phyloP scores from a whole-genome alignment of 129 eudicot species.

The Gnaphalium uliginosum region DNA sequence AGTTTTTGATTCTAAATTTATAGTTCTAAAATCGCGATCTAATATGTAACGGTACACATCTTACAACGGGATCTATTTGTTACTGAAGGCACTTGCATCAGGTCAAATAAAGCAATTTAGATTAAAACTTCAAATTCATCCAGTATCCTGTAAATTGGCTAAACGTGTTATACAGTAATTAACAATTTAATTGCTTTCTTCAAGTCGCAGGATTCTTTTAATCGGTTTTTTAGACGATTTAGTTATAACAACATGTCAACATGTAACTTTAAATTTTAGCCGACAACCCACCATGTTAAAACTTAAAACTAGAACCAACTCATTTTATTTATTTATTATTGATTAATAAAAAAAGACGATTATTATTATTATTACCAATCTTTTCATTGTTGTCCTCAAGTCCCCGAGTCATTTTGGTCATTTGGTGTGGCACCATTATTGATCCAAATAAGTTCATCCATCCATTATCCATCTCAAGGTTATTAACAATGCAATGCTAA shows the following conservation, averaged over 20 bases:
- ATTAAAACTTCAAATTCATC: too few species aligned
- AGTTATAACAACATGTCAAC: background rate
- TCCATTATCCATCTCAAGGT: background rate
- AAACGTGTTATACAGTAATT: too few species aligned
- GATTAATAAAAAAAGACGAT: background rate
- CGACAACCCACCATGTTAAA: background rate
- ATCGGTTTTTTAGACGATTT: background rate
- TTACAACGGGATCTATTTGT: too few species aligned
- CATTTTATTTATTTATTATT: background rate
- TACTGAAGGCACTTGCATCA: too few species aligned
- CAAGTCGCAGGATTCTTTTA: background rate
- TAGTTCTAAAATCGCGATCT: too few species aligned
- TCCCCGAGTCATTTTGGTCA: background rate
- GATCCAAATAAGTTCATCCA: background rate
- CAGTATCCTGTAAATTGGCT: too few species aligned
- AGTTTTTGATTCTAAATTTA: too few species aligned
- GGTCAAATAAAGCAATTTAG: too few species aligned
- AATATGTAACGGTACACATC: too few species aligned
- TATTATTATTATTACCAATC: background rate
- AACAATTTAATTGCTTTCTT: too few species aligned
- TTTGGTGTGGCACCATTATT: background rate
- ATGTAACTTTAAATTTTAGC: background rate
- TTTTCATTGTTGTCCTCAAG: background rate
- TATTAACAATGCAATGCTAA: background rate
- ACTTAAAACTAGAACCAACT: background rate